Conservation (phyloP, 2,329 filamentous ascomycete species). For the Neoscytalidium dimidiatum region DNA sequence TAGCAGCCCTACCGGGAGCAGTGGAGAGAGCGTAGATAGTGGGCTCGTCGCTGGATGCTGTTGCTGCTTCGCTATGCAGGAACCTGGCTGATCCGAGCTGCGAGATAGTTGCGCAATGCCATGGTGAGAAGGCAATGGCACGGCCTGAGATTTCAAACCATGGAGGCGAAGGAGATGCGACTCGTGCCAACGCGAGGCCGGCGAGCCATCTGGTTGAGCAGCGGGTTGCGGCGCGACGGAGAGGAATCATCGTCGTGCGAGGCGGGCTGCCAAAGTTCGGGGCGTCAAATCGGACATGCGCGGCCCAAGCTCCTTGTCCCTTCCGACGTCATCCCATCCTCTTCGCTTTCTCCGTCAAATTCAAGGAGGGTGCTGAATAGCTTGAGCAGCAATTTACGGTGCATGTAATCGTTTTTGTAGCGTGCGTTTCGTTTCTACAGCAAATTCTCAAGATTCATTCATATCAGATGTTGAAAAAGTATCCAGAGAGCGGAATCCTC, state of each 20-base stretch:
- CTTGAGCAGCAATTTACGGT: too few species aligned
- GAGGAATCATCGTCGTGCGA: conserved; percentile 15
- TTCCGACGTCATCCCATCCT: neutral
- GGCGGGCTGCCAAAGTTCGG: neutral
- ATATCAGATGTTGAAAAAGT: too few species aligned
- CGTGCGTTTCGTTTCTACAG: too few species aligned
- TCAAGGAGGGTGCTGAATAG: too few species aligned
- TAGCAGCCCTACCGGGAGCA: conserved; percentile 80
- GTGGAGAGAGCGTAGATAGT: conserved; percentile 95
- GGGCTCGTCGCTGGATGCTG: conserved; percentile 9
- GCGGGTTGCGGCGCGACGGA: neutral
- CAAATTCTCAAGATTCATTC: too few species aligned
- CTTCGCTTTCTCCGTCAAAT: neutral
- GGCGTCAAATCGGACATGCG: neutral
- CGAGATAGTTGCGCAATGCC: neutral
- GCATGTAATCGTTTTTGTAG: too few species aligned
- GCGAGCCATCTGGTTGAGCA: neutral
- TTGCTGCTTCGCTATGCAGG: neutral
- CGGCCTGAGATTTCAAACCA: neutral
- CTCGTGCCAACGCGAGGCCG: neutral
- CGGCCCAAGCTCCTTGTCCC: conserved; percentile 4
- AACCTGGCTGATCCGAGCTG: neutral
- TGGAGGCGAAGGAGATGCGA: neutral
- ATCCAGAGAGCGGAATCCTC: too few species aligned
- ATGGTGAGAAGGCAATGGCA: neutral